Evolutionary conservation across 2,329 filamentous ascomycete species (phyloP), one percentile per base, ranked within the genome.

Genomic region (Cercospora sp.): DNA sequence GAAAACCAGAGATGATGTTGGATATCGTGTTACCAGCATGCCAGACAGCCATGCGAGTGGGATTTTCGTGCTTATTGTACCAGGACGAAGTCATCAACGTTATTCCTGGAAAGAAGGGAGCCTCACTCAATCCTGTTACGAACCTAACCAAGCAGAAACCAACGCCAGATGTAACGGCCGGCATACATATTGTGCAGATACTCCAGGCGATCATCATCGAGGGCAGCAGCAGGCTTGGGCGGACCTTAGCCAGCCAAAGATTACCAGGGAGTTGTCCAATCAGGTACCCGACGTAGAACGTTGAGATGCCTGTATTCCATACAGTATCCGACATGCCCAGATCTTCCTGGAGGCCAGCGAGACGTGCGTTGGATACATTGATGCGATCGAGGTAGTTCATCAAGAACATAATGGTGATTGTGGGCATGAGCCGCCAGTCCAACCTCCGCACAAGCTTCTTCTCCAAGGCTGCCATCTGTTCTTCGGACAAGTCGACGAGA

Each of bases 231-330:
- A 75, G 66, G 9, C 78, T 74, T 1, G 58, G 57, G 31, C 57
- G 57, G 28, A 59, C 57, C 12, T 59, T 59, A 1, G 58, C 58
- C 63, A 84, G 77, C 63, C 82, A 79, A 30, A 84, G 74, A 69
- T 84, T 84, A 20, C 81, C 82, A 0, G 82, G 83, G 0, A 84
- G 77, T 65, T 84, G 82, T 6, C 81, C 78, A 3, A 69, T 53
- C 18, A 72, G 62, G 18, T 81, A 84, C 3, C 82, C 82, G 3
- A 84, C 80, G 55, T 84, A 84, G 70, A 80, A 84, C 64, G 79
- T 75, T 53, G 77, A 83, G 36, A 81, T 83, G 12, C 75, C 82
- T 31, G 77, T 71, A 6, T 75, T 78, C 77, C 82, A 84, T 33
- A 80, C 6, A 63, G 70, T 59, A 57, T 72, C 69, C 12, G 72